Base-by-base conservation (phyloP, 2,329 filamentous ascomycete genomes). In the Trichoderma sp. region DNA sequence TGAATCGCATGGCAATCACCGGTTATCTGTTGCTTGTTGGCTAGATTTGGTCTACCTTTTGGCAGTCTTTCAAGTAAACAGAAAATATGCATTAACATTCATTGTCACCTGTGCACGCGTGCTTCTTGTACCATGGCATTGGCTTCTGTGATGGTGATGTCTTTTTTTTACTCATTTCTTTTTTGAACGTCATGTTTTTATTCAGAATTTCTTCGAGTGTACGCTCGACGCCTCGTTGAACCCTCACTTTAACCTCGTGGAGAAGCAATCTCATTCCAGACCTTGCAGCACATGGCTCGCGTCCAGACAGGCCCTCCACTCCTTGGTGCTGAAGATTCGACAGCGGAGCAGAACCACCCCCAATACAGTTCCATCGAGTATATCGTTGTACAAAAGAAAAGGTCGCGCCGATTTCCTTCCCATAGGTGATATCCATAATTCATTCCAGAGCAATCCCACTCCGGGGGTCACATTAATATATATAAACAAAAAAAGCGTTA, bases 231-330 rank as follows among this genome's bases (percentile, higher is more conserved):
- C 87, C 81, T 82, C 81, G 82, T 83, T 84, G 78, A 74, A 85
- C 82, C 84, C 84, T 88, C 84, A 88, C 88, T 91, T 91, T 89
- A 91, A 91, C 88, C 88, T 90, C 87, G 84, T 89, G 86, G 85
- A 81, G 80, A 81, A 81, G 80, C 80, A 79, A 77, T 81, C 80
- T 78, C 80, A 77, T 75, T 68, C 58, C 65, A 64, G 68, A 71
- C 72, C 71, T 73, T 68, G 33, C 33, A 35, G 16, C 27, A 55
- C 6, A 64, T 72, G 72, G 70, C 72, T 43, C 68, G 53, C 68
- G 69, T 70, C 64, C 68, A 63, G 73, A 78, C 76, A 79, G 79
- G 78, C 80, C 78, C 81, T 81, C 87, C 86, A 89, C 87, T 89
- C 87, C 85, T 89, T 85, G 88, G 88, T 90, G 87, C 86, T 87